Conservation (phyloP, 257 asterid genomes). For the Fraxinus excelsior region DNA sequence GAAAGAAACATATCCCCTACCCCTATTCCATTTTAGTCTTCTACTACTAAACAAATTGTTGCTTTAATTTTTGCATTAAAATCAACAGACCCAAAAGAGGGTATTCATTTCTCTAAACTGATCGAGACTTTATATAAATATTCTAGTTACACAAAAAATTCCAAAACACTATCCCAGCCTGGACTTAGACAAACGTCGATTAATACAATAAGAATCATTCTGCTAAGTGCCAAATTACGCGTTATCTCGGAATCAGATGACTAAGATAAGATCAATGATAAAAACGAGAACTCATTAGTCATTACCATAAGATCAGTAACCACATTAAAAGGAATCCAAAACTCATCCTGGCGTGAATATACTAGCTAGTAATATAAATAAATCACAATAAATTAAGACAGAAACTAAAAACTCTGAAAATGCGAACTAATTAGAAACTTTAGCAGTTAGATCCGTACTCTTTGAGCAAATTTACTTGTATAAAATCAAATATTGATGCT, state of each 20-base stretch:
- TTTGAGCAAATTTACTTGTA: not conserved
- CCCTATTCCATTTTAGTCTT: not conserved
- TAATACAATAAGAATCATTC: not conserved
- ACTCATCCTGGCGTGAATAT: not conserved
- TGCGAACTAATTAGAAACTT: not conserved
- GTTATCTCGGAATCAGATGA: not conserved
- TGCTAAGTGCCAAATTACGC: not conserved
- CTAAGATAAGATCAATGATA: not conserved
- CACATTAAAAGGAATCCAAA: not conserved
- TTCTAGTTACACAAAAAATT: not conserved
- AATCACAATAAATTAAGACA: not conserved
- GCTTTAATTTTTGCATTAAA: not conserved
- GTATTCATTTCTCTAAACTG: not conserved
- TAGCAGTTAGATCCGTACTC: not conserved
- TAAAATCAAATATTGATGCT: not conserved
- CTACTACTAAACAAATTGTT: not conserved
- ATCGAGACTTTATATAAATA: not conserved
- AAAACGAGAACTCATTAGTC: not conserved
- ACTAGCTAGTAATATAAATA: slow-evolving; percentile 3
- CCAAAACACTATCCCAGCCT: not conserved
- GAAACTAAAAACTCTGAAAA: not conserved
- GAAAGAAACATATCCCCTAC: not conserved
- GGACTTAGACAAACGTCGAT: not conserved
- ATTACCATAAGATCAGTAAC: slow-evolving; percentile 9
- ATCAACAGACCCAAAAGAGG: not conserved